phyloP scores from a whole-genome alignment of 768 basidiomycete genomes.

The Suillus subalutaceus region DNA sequence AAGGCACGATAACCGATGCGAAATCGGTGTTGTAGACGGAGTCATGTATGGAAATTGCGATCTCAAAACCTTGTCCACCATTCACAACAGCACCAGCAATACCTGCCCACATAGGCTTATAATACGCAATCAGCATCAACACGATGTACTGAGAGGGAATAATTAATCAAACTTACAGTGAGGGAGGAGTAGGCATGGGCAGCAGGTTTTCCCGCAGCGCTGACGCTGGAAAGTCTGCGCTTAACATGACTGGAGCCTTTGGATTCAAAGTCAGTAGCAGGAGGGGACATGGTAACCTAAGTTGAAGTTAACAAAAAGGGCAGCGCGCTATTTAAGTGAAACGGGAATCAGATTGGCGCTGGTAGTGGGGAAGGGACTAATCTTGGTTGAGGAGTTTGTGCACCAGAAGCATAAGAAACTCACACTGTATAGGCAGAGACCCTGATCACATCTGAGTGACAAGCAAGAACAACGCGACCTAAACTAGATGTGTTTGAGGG shows the following conservation, averaged over 20 bases:
- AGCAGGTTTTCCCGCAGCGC: slow-evolving; percentile 50
- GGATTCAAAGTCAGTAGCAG: slow-evolving; percentile 54
- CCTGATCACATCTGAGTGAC: slow-evolving; percentile 27
- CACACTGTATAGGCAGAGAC: slow-evolving; percentile 18
- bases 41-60: slow-evolving; percentile 82
- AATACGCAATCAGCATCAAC: slow-evolving; percentile 19
- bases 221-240: slow-evolving; percentile 66
- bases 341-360: slow-evolving; percentile 8
- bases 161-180: slow-evolving; percentile 49
- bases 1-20: slow-evolving; percentile 57
- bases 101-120: slow-evolving; percentile 88
- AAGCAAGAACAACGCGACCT: not conserved
- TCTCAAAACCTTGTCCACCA: slow-evolving; percentile 63
- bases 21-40: slow-evolving; percentile 86
- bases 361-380: slow-evolving; percentile 14
- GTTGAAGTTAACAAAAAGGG: slow-evolving; percentile 21
- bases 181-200: slow-evolving; percentile 62
- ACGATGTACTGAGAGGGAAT: not conserved
- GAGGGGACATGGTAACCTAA: slow-evolving; percentile 52
- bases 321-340: slow-evolving; percentile 37
- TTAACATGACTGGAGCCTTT: slow-evolving; percentile 63
- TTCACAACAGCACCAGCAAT: slow-evolving; percentile 65
- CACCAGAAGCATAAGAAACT: slow-evolving; percentile 13
- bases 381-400: slow-evolving; percentile 14
- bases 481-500: not conserved